These are phyloP conservation scores for Euphorbia schlechtendalii DNA, from an alignment of 441 rosid species.

Conservation along the genomic window DNA sequence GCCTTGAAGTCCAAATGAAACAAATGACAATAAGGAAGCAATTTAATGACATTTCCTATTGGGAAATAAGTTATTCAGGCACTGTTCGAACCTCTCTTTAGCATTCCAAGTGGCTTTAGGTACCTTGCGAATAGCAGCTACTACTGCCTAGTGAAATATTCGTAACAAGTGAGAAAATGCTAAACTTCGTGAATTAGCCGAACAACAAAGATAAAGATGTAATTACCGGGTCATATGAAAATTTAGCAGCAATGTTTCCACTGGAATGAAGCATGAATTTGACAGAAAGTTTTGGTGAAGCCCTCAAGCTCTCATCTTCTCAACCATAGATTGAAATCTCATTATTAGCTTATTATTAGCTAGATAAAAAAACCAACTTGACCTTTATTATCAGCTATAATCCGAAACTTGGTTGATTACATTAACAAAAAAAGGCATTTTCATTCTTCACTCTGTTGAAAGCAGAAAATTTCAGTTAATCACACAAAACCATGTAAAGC, in stretches of 20 bases:
- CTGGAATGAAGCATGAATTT: conserved; percentile 35
- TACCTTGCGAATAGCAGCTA: conserved; percentile 67
- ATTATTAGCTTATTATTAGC: background rate
- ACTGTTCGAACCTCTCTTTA: conserved; percentile 64
- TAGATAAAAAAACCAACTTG: too few relatives aligned
- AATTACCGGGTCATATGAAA: conserved; percentile 57
- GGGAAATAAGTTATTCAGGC: conserved; percentile 3
- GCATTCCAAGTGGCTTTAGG: conserved; percentile 88
- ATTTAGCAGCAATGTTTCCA: conserved; percentile 76
- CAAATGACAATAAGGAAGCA: conserved; percentile 20
- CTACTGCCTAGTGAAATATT: conserved; percentile 39
- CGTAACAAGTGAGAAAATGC: conserved; percentile 6
- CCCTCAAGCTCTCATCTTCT: conserved; percentile 37
- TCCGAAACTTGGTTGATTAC: too few relatives aligned
- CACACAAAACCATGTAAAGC: too few relatives aligned
- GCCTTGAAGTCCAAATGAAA: conserved; percentile 37
- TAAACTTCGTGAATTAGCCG: background rate
- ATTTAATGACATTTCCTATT: conserved; percentile 4
- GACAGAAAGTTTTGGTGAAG: conserved; percentile 43
- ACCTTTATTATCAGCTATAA: too few relatives aligned
- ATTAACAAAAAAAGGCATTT: too few relatives aligned
- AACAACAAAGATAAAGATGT: background rate
- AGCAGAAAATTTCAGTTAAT: too few relatives aligned
- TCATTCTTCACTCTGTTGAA: too few relatives aligned
- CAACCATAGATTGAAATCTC: conserved; percentile 9